A percentile compares a stretch with the other conserved stretches of the same genome.
phyloP scores from a whole-genome alignment of 2,329 filamentous ascomycete species.

The Aspergillus sp. region DNA sequence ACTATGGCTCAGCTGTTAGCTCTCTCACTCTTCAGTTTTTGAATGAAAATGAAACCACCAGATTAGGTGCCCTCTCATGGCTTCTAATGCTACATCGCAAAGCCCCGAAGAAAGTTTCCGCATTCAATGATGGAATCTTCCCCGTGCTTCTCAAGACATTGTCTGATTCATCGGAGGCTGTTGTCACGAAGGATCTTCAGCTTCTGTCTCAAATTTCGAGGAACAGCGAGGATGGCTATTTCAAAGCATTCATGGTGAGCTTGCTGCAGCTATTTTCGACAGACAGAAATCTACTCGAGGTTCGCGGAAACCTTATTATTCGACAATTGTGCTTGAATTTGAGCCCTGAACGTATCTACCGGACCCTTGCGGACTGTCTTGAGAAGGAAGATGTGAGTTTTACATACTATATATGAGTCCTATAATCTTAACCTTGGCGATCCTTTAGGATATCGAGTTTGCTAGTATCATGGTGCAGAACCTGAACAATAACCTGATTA shows the following conservation, averaged over 20 bases:
- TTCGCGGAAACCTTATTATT: conserved; percentile 92
- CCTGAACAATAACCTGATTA: conserved; percentile 98
- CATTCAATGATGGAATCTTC: conserved; percentile 96
- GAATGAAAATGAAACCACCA: conserved; percentile 94
- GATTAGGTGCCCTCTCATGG: conserved; percentile 92
- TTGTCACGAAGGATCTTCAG: conserved; percentile 92
- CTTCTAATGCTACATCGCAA: conserved; percentile 97
- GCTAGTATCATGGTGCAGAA: conserved; percentile 99
- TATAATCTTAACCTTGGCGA: neutral
- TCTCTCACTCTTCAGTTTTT: conserved; percentile 90
- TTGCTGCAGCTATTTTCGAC: conserved; percentile 93
- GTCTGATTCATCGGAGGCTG: conserved; percentile 90
- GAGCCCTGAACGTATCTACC: conserved; percentile 91
- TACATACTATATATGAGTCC: neutral
- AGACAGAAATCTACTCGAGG: conserved; percentile 86
- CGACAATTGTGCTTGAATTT: conserved; percentile 89
- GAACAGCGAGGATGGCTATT: conserved; percentile 96
- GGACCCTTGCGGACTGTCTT: conserved; percentile 91
- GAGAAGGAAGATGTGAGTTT: conserved; percentile 76
- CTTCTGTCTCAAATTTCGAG: conserved; percentile 93
- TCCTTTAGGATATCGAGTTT: conserved; percentile 79
- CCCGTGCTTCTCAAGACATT: conserved; percentile 93
- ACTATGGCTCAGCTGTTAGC: conserved; percentile 92
- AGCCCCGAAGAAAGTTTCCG: conserved; percentile 86
- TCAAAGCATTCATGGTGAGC: conserved; percentile 97